Evolutionary conservation across 75 land plant genomes (phyloP), one percentile per base, ranked within the genome.

Genomic region (Ceratopteris richardii): DNA sequence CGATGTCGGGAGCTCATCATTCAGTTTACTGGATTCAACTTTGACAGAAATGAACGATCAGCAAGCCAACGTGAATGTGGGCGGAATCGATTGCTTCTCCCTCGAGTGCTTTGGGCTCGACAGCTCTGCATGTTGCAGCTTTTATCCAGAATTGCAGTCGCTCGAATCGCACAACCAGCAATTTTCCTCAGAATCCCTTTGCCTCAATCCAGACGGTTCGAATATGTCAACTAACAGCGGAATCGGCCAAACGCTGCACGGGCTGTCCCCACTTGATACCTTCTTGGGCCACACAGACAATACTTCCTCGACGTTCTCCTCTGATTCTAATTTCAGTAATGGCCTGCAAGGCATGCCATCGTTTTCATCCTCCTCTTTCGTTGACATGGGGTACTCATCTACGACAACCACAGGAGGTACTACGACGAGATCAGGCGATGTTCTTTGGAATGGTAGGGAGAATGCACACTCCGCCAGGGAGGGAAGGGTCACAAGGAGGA

Each of bases 131-230:
- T 33, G 37, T 33, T n/a, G 48, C 48, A 46, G 17, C 21, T 46
- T 56, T 61, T 28, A 58, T 37, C n/a, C 18, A 30, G 30, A 6
- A 39, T 30, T 44, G 51, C 41, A 12, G 31, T 16, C 56, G 44
- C 9, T 33, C 7, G 37, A 41, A 23, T 18, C 37, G 44, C 31
- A 30, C 23, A 18, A n/a, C 60, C 16, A 66, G 22, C 21, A 56
- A 59, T 14, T 39, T 18, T 47, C 57, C 40, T 27, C 56, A 60
- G 20, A 60, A 56, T 66, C 60, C 44, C 46, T 56, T 66, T 57
- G 46, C 51, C 5, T n/a, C 12, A 4, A 20, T 17, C 48, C 48
- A 46, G 21, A 2, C 9, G 37, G 9, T 33, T 4, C 37, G 9
- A 33, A 33, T 33, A 9, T 33, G 37, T 9, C 37, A 9, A 9